phyloP scores from a whole-genome alignment of 148 eudicot species.

The Rheum nobile region DNA sequence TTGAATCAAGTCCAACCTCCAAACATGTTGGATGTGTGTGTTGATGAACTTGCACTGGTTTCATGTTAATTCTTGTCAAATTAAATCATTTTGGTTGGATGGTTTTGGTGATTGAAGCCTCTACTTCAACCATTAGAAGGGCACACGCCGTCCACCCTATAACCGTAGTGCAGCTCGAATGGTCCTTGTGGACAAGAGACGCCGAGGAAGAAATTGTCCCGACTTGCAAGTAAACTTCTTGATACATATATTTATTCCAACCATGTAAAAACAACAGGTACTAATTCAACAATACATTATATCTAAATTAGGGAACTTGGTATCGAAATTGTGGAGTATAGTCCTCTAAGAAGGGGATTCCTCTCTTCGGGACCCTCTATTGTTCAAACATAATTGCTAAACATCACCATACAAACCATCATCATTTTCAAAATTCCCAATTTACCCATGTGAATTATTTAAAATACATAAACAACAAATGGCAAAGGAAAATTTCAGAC shows the following conservation, averaged over 20 bases:
- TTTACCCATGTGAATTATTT: no score
- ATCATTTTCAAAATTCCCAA: no score
- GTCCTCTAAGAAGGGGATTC: constrained; percentile 19
- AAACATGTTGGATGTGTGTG: no score
- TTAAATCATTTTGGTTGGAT: not conserved
- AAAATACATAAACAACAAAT: no score
- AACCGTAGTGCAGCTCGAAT: constrained; percentile 14
- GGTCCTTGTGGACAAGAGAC: constrained; percentile 19
- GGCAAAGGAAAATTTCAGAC: constrained; percentile 8
- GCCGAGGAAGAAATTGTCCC: constrained; percentile 16
- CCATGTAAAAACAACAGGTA: no score
- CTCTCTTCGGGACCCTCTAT: constrained; percentile 11
- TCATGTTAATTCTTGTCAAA: not conserved
- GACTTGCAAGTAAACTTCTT: constrained; percentile 11
- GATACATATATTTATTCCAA: no score
- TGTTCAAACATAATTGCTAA: constrained; percentile 10
- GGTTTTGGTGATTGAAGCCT: constrained; percentile 7
- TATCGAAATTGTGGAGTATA: constrained; percentile 15
- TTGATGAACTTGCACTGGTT: no score
- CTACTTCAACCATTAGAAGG: constrained; percentile 18
- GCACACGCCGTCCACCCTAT: constrained; percentile 18
- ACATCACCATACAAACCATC: no score
- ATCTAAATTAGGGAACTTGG: constrained; percentile 16
- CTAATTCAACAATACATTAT: not conserved
- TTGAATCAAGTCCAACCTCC: not conserved